Evolutionary conservation across 345 rosid genomes (phyloP), one percentile per base, ranked within the genome.

Genomic region (Rubroshorea leprosula): DNA sequence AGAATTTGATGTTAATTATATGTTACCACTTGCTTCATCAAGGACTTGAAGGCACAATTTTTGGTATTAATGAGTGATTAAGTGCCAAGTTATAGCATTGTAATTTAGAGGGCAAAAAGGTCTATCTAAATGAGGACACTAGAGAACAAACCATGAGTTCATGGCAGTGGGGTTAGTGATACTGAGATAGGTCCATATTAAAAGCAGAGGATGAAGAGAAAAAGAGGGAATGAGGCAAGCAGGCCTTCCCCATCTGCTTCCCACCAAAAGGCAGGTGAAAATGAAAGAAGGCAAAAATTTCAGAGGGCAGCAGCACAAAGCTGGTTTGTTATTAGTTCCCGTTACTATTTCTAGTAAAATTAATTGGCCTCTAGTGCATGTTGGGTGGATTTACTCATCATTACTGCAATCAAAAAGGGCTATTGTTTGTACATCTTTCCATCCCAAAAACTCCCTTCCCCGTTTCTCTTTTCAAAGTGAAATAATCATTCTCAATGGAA

Each of bases 401-500:
- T 87, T 72, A 62, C 89, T 54, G 60, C 80, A 76, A 78, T 80
- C 74, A 78, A 75, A 74, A 71, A 65, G 51, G 61, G 54, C 67
- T 68, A 51, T 68, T 62, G 15, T 53, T 56, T 56, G 9, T 57
- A 31, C 63, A 51, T 66, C 65, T 27, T 59, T 65, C 74, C 70
- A 66, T 65, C 71, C 63, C 74, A 31, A 49, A 65, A 58, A 55
- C 50, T 23, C 56, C 45, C 62, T n/a, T n/a, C n/a, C n/a, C n/a
- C 29, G 48, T 24, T 54, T 41, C 52, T 64, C 68, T 74, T 74
- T 63, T 62, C 71, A 77, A 78, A 75, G 78, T 64, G 74, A 74
- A 84, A n/a, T n/a, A n/a, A n/a, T 87, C 87, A 87, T 87, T 82
- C 72, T 61, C 71, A 19, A 52, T 26, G 57, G 96, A 87, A 82